Conservation (phyloP, 164 flowering plant species). For the Stephania yunnanensis region DNA sequence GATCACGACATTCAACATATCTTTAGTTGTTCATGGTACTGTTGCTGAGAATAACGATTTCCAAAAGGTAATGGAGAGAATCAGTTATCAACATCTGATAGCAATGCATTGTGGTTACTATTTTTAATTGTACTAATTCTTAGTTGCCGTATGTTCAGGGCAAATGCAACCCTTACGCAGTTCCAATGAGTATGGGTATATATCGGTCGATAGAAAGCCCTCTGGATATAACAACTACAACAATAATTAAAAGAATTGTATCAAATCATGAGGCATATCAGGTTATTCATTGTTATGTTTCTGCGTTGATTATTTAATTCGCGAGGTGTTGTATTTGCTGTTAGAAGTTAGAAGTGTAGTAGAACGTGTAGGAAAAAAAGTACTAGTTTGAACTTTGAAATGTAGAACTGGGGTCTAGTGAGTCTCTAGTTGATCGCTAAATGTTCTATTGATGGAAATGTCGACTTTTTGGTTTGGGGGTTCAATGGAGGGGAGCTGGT, state of each 20-base stretch:
- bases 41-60: conserved; percentile 77
- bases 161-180: conserved; percentile 58
- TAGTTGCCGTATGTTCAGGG: conserved; percentile 36
- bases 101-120: not conserved
- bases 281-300: conserved; percentile 30
- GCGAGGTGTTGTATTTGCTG: not conserved
- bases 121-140: conserved; percentile 10
- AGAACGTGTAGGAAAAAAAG: not conserved
- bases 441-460: not conserved
- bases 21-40: conserved; percentile 89
- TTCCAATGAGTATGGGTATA: conserved; percentile 79
- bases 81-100: not conserved
- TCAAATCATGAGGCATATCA: conserved; percentile 93
- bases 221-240: conserved; percentile 77
- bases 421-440: not conserved
- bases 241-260: conserved; percentile 85
- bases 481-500: not conserved
- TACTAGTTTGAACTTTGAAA: not conserved
- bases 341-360: not conserved
- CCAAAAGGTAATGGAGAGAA: conserved; percentile 45
- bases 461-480: not conserved
- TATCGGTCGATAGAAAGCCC: conserved; percentile 72
- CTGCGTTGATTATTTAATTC: not conserved
- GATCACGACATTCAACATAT: conserved; percentile 92
- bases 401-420: not conserved